A percentile compares a stretch with the other conserved stretches of the same genome.
These are phyloP conservation scores for Diplodia sapinea DNA, from an alignment of 2,329 filamentous ascomycete species.

Conservation along the genomic window DNA sequence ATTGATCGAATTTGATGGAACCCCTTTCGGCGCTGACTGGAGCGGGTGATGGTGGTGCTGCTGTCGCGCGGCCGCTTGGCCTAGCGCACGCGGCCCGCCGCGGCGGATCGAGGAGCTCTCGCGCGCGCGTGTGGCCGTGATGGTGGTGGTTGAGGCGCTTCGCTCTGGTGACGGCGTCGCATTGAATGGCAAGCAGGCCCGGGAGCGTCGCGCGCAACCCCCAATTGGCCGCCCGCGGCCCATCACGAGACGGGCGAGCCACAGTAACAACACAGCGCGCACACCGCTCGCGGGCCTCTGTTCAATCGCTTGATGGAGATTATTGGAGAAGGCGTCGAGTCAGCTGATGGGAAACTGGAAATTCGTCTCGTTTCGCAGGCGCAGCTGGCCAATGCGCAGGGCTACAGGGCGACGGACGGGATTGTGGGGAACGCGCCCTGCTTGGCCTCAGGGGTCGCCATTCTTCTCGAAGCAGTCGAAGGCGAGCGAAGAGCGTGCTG, in stretches of 20 bases:
- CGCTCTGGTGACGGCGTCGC: constrained; percentile 1
- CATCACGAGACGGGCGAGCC: constrained; percentile 26
- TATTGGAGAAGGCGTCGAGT: constrained; percentile 19
- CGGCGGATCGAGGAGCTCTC: constrained; percentile 18
- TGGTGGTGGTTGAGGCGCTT: constrained; percentile 5
- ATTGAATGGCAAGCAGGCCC: constrained; percentile 8
- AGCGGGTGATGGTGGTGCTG: background rate
- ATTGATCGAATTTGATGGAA: constrained; percentile 26
- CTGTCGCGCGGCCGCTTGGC: constrained; percentile 2
- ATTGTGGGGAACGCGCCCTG: constrained; percentile 26
- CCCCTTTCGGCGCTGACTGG: constrained; percentile 18
- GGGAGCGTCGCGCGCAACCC: background rate
- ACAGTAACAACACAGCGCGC: constrained; percentile 29
- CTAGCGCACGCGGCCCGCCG: constrained; percentile 7
- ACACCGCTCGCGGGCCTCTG: constrained; percentile 18
- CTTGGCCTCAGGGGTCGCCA: constrained; percentile 19
- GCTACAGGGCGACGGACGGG: constrained; percentile 23
- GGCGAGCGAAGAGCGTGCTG: constrained; percentile 1
- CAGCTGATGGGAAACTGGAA: constrained; percentile 26
- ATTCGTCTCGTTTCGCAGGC: constrained; percentile 20
- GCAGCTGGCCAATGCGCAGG: constrained; percentile 23
- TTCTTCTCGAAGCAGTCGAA: constrained; percentile 28
- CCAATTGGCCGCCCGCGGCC: constrained; percentile 7
- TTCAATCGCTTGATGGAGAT: constrained; percentile 18
- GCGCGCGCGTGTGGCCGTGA: background rate